Base-by-base conservation (phyloP, 441 rosid genomes). In the Kokia cookei region DNA sequence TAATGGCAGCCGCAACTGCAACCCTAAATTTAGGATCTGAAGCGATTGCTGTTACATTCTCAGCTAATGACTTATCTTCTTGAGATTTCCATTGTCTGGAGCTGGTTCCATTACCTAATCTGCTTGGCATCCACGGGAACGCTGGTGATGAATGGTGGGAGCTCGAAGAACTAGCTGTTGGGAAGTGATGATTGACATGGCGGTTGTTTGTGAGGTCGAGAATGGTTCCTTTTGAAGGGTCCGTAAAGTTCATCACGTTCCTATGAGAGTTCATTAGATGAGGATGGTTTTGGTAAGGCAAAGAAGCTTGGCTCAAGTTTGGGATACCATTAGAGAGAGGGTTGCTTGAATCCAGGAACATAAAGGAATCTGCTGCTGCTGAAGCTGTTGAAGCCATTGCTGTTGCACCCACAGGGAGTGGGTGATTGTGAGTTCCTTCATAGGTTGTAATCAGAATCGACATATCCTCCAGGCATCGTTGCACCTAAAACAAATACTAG, bases 361-460 rank as follows among this genome's bases (percentile, higher is more conserved):
- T 77, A 47, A 82, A 87, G 19, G 97, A 90, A 32, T 93, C 79
- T 45, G 90, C 82, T 7, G 84, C 83, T 5, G 90, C 73, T 1
- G 63, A 77, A 15, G 93, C 79, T 1, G 96, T 91, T 1, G 99
- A 89, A 53, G 98, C 98, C 99, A 91, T 91, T 59, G 98, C 90
- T 12, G 98, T 89, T 68, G 99, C 97, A 7, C 94, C 96, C 2
- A 93, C 93, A 0, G 99, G 98, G 17, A 95, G 95, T 55, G 96
- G 95, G 54, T 95, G 99, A 71, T 95, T 95, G 72, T 95, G 99
- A 59, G 85, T 91, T 75, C 99, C 99, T 87, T 93, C 99, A 55
- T 95, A 95, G 0, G 99, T 95, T 83, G 99, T 95, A 73, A 95
- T 95, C 10, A 95, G 78, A 79, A 95, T 93, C 8, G 98, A 89